These are phyloP conservation scores for Tremellales sp. DNA, from an alignment of 1,284 basidiomycete genomes.

Conservation along the genomic window DNA sequence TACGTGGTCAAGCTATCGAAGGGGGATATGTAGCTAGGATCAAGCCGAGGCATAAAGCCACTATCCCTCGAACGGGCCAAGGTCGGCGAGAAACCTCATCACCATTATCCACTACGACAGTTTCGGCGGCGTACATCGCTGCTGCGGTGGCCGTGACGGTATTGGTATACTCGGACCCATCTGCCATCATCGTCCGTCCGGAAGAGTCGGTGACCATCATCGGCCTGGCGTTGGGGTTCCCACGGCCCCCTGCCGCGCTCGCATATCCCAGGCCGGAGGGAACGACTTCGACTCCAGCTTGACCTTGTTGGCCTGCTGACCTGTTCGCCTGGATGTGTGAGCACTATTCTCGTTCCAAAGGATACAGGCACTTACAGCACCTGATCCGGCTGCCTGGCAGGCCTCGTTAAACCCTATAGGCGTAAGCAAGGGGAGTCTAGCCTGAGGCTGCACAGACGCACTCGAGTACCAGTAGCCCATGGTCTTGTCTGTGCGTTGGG, in stretches of 20 bases:
- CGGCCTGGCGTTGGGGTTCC: no score
- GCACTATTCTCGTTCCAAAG: no score
- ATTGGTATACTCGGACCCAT: not conserved
- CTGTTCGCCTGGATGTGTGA: no score
- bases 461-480: slow-evolving; percentile 1
- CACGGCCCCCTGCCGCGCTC: no score
- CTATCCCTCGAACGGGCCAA: no score
- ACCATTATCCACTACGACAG: not conserved
- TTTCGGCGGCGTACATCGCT: not conserved
- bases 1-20: no score
- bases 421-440: not conserved
- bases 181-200: not conserved
- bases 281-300: no score
- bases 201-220: not conserved
- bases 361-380: not conserved
- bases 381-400: not conserved
- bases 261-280: no score
- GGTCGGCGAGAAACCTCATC: no score
- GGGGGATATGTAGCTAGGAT: no score
- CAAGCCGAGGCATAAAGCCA: no score
- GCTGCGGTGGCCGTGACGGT: not conserved
- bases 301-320: no score
- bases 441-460: not conserved
- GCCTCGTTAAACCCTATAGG: slow-evolving; percentile 4
- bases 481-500: slow-evolving; percentile 5